These are phyloP conservation scores for Globisporangium mamillatum DNA, from an alignment of 352 stramenopile species.

Conservation along the genomic window DNA sequence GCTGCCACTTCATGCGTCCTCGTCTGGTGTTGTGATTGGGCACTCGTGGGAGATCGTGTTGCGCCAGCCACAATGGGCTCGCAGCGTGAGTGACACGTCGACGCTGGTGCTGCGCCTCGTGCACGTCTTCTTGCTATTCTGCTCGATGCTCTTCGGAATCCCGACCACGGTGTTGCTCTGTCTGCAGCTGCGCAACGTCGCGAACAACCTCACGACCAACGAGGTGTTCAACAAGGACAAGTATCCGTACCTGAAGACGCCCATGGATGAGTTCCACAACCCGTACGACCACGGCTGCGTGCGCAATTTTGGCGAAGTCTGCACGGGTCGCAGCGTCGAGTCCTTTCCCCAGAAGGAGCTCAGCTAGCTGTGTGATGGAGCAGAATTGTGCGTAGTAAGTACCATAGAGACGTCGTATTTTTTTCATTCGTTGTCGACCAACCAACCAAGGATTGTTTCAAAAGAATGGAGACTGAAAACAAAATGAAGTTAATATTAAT, in stretches of 20 bases:
- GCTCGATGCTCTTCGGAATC: constrained; percentile 56
- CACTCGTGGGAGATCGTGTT: background rate
- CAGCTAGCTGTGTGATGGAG: background rate
- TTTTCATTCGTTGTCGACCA: too few species aligned
- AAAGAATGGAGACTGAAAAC: background rate
- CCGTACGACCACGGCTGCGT: constrained; percentile 65
- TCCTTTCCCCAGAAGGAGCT: constrained; percentile 1
- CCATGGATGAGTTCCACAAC: constrained; percentile 78
- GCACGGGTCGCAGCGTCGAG: constrained; percentile 15
- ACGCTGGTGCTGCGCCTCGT: constrained; percentile 50
- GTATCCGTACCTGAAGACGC: constrained; percentile 79
- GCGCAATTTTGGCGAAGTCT: constrained; percentile 62
- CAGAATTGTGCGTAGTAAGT: background rate
- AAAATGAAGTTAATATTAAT: constrained; percentile 15
- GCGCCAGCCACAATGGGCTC: constrained; percentile 9
- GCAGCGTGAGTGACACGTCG: constrained; percentile 22
- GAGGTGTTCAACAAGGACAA: constrained; percentile 90
- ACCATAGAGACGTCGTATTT: constrained; percentile 1
- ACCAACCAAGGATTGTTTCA: background rate
- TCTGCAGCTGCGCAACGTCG: constrained; percentile 74
- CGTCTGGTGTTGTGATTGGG: constrained; percentile 13
- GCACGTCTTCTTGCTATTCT: constrained; percentile 53
- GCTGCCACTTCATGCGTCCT: constrained; percentile 39
- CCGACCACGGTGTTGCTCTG: constrained; percentile 59
- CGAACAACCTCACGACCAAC: constrained; percentile 76